Evolutionary conservation across 2,329 filamentous ascomycete species (phyloP).

Genomic region (Alternaria triticimaculans): DNA sequence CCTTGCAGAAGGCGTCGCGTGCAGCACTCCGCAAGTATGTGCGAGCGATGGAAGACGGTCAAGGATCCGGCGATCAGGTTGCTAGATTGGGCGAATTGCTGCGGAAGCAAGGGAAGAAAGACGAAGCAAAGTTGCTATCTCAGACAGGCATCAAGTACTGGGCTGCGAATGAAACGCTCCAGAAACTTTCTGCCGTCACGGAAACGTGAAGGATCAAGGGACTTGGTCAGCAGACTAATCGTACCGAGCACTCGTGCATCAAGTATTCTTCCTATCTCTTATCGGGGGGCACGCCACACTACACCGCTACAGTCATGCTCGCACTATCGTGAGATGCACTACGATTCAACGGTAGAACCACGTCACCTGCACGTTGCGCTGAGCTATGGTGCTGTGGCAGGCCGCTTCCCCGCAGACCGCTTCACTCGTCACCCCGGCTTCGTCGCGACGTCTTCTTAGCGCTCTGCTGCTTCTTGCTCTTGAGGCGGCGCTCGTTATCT

Average conservation of each 20-base stretch:
- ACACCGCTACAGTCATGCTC: constrained; percentile 29
- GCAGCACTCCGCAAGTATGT: constrained; percentile 49
- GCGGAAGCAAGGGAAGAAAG: constrained; percentile 33
- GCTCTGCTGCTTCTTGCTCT: constrained; percentile 66
- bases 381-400: constrained; percentile 11
- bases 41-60: constrained; percentile 33
- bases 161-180: constrained; percentile 37
- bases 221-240: constrained; percentile 12
- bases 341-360: constrained; percentile 20
- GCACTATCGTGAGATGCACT: constrained; percentile 20
- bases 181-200: constrained; percentile 30
- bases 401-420: constrained; percentile 17
- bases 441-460: constrained; percentile 65
- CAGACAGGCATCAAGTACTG: constrained; percentile 37
- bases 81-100: constrained; percentile 29
- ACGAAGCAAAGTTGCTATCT: constrained; percentile 37
- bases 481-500: constrained; percentile 64
- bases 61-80: constrained; percentile 35
- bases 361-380: constrained; percentile 23
- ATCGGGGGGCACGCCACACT: constrained; percentile 23
- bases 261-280: constrained; percentile 16
- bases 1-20: constrained; percentile 60
- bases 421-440: constrained; percentile 45
- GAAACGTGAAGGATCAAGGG: constrained; percentile 24
- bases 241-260: constrained; percentile 30